These are phyloP conservation scores for Backusella sp. DNA, from an alignment of 192 early-diverging fungal genomes.

Conservation along the genomic window DNA sequence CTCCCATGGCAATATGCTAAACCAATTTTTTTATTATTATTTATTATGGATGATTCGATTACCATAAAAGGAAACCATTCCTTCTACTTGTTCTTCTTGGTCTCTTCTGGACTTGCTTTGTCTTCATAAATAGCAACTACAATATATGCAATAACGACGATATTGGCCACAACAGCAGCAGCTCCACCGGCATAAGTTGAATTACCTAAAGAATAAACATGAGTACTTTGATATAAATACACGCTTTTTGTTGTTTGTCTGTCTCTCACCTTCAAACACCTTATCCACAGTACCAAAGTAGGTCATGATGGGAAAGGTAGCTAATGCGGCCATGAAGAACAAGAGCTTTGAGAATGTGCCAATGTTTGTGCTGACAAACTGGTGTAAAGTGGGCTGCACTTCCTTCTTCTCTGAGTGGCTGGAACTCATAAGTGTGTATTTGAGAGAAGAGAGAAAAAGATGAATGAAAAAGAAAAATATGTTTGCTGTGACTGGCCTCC, in stretches of 20 bases:
- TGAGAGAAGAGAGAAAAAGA: background rate
- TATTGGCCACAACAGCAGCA: slow-evolving; percentile 50
- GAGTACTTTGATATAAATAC: background rate
- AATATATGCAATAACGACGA: slow-evolving; percentile 46
- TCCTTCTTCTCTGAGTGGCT: background rate
- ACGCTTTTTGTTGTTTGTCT: background rate
- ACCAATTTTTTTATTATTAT: background rate
- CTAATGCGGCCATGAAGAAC: slow-evolving; percentile 44
- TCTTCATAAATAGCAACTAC: slow-evolving; percentile 45
- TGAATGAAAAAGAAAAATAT: background rate
- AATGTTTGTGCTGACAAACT: background rate
- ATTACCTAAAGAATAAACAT: slow-evolving; percentile 35
- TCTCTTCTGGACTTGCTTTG: background rate
- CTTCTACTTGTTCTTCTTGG: slow-evolving; percentile 6
- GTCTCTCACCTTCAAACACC: slow-evolving; percentile 41
- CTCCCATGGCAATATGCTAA: background rate
- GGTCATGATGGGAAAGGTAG: slow-evolving; percentile 37
- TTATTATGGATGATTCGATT: background rate
- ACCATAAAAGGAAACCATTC: background rate
- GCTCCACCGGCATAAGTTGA: slow-evolving; percentile 50
- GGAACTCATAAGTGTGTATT: background rate
- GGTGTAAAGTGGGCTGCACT: background rate
- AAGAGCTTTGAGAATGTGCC: slow-evolving; percentile 29
- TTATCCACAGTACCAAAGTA: slow-evolving; percentile 38
- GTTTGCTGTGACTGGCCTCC: background rate